These are phyloP conservation scores for Omphalea diandra DNA, from an alignment of 441 rosid genomes.

Conservation along the genomic window DNA sequence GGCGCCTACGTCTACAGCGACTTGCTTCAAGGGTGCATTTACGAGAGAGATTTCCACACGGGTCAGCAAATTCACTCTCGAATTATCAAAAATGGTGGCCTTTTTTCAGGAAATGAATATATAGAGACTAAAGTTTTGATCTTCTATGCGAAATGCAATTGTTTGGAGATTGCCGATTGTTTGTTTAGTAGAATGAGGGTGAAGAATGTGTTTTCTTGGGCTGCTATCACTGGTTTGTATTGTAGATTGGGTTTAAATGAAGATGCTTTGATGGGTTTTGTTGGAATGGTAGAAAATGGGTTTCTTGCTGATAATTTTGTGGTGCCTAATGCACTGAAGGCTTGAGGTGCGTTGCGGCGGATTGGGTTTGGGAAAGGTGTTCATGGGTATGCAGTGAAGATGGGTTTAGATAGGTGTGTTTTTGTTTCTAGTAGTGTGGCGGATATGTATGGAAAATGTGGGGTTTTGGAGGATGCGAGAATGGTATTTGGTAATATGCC, in stretches of 20 bases:
- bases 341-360: slow-evolving; percentile 66
- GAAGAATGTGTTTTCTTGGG: slow-evolving; percentile 78
- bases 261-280: slow-evolving; percentile 52
- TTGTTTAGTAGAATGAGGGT: slow-evolving; percentile 46
- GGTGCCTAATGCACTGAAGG: slow-evolving; percentile 68
- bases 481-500: slow-evolving; percentile 46
- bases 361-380: slow-evolving; percentile 58
- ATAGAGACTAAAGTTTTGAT: slow-evolving; percentile 65
- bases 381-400: slow-evolving; percentile 58
- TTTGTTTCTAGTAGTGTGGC: slow-evolving; percentile 69
- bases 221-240: slow-evolving; percentile 70
- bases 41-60: slow-evolving; percentile 45
- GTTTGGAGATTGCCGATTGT: slow-evolving; percentile 39
- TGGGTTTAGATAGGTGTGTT: slow-evolving; percentile 52
- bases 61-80: slow-evolving; percentile 84
- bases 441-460: slow-evolving; percentile 75
- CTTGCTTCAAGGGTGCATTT: slow-evolving; percentile 72
- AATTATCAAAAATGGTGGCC: slow-evolving; percentile 59
- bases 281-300: slow-evolving; percentile 58
- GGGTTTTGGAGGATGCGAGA: slow-evolving; percentile 54
- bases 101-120: slow-evolving; percentile 53
- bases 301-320: slow-evolving; percentile 66
- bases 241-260: slow-evolving; percentile 52
- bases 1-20: slow-evolving; percentile 72
- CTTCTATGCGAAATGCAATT: slow-evolving; percentile 66